A percentile compares a stretch with the other conserved stretches of the same genome.
Conservation (phyloP, 169 alveolate species). For the Plasmodium relictum region DNA sequence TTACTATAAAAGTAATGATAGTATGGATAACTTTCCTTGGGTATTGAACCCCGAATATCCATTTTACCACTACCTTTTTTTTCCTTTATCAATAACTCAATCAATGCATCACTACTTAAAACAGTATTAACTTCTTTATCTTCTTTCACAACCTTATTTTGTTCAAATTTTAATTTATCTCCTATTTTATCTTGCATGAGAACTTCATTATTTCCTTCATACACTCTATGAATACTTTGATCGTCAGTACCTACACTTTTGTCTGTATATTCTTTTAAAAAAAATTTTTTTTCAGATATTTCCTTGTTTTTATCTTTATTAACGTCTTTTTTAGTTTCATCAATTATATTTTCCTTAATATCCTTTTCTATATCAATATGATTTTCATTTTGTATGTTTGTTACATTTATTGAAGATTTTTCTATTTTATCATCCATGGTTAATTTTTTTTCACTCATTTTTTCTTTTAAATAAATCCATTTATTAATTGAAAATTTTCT, state of each 20-base stretch:
- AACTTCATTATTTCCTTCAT: neutral
- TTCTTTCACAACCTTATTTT: slow-evolving; percentile 15
- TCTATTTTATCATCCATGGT: neutral
- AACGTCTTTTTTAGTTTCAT: neutral
- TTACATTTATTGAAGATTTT: neutral
- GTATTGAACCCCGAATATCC: slow-evolving; percentile 25
- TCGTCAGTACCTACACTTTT: slow-evolving; percentile 29
- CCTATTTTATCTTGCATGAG: neutral
- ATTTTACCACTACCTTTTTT: neutral
- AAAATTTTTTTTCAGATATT: neutral
- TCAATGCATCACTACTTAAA: slow-evolving; percentile 29
- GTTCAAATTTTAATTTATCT: neutral
- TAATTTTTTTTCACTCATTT: neutral
- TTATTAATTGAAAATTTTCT: slow-evolving; percentile 36
- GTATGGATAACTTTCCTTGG: slow-evolving; percentile 53
- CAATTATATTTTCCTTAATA: neutral
- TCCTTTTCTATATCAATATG: neutral
- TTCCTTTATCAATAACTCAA: slow-evolving; percentile 30
- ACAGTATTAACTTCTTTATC: slow-evolving; percentile 36
- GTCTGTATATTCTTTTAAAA: slow-evolving; percentile 8
- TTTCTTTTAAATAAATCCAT: slow-evolving; percentile 29
- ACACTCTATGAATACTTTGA: neutral
- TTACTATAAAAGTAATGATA: slow-evolving; percentile 72
- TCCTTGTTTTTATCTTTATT: neutral
- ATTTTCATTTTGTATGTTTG: neutral